A percentile compares a stretch with the other conserved stretches of the same genome.
Conservation (phyloP, 768 basidiomycete species). For the Mycena albidolilacea region DNA sequence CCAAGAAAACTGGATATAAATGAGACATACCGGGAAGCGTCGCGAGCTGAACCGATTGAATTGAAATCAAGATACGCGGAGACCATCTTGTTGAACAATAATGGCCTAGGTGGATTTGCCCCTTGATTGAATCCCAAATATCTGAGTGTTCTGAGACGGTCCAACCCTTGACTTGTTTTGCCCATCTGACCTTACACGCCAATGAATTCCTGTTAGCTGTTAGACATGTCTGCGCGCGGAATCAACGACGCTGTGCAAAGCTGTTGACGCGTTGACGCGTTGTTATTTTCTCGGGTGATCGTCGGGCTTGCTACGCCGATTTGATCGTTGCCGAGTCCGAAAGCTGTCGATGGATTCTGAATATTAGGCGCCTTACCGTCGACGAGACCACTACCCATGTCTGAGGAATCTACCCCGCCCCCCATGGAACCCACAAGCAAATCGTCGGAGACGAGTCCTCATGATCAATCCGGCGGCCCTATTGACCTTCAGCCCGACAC, state of each 20-base stretch:
- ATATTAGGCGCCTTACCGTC: not conserved
- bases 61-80: too few species aligned
- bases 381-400: not conserved
- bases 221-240: too few species aligned
- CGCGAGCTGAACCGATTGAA: too few species aligned
- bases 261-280: constrained; percentile 4
- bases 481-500: not conserved
- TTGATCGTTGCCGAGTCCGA: not conserved
- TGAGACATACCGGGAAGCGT: too few species aligned
- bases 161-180: too few species aligned
- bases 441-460: not conserved
- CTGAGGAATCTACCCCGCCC: not conserved
- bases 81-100: too few species aligned
- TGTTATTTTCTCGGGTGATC: constrained; percentile 9
- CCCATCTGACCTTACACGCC: too few species aligned
- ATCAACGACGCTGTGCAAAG: not conserved
- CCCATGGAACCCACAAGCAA: not conserved
- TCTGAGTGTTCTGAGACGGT: too few species aligned
- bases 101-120: too few species aligned
- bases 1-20: too few species aligned
- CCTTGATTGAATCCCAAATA: too few species aligned
- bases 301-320: not conserved
- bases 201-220: not conserved
- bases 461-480: not conserved
- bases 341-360: not conserved